Base-by-base conservation (phyloP, 169 alveolate species). In the Plasmodium vinckei region DNA sequence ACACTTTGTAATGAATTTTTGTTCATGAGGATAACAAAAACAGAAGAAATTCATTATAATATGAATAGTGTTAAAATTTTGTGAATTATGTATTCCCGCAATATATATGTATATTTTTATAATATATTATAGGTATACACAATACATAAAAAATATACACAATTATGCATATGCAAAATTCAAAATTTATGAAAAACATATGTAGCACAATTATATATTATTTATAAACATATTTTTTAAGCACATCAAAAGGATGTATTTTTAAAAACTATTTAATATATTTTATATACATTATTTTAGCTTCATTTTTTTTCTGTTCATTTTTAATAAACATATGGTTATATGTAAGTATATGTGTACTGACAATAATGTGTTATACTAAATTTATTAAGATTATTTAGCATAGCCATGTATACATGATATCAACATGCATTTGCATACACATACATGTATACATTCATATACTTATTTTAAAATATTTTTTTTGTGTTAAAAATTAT, bases 401-500 rank as follows among this genome's bases (percentile, higher is more conserved):
- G 42, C 3, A 33, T 33, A 33, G 42, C 42, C 42, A 33, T 33
- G 42, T 33, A 33, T 33, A 33, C 7, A 33, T 33, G 42, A 33
- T 33, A 33, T 33, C 42, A 33, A 33, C 42, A 33, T 33, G 42
- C 7, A 33, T 33, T 33, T 33, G 42, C 42, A 33, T 33, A 33
- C 42, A 33, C 7, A 33, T 33, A 33, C 42, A 33, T 33, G 42
- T 33, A 33, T 33, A 33, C 42, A 33, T 33, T 33, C 42, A 33
- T 33, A 33, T 33, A 33, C 39, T 33, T 33, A 33, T 33, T 33
- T 2, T 2, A 33, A 33, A 33, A 33, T 21, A 3, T 27, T 33
- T 57, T 51, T 46, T 51, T 70, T 15, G 33, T 21, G 71, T 72
- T 72, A 27, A 17, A 72, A 56, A 72, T 57, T 57, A 72, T 33